Conservation (phyloP, 148 eudicot genomes). For the Chenopodium formosanum region DNA sequence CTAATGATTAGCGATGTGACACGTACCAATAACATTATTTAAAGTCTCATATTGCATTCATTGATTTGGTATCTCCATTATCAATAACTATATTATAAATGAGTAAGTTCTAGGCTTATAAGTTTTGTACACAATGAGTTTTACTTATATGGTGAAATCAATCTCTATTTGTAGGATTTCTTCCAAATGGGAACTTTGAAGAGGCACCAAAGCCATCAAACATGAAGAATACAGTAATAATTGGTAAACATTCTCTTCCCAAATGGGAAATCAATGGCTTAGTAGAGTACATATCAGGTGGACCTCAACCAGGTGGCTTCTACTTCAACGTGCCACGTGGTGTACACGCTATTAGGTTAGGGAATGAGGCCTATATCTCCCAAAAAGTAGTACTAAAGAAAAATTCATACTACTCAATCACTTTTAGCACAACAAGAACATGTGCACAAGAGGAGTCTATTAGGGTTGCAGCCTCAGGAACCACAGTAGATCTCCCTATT, state of each 20-base stretch:
- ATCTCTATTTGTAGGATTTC: constrained; percentile 40
- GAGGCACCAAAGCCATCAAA: constrained; percentile 49
- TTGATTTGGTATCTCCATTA: too few species aligned
- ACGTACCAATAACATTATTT: too few species aligned
- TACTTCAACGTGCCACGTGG: constrained; percentile 60
- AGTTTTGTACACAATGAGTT: too few species aligned
- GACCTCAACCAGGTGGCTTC: constrained; percentile 83
- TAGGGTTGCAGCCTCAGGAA: constrained; percentile 44
- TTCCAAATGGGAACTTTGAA: constrained; percentile 91
- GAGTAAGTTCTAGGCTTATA: too few species aligned
- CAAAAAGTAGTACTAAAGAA: constrained; percentile 45
- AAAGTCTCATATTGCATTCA: too few species aligned
- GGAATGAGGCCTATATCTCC: constrained; percentile 65
- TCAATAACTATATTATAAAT: too few species aligned
- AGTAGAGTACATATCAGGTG: constrained; percentile 81
- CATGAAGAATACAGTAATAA: constrained; percentile 56
- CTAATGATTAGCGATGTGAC: too few species aligned
- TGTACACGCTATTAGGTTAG: constrained; percentile 62
- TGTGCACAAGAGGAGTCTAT: constrained; percentile 88
- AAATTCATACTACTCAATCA: constrained; percentile 52
- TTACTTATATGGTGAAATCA: neutral
- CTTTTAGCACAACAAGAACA: constrained; percentile 77
- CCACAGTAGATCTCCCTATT: constrained; percentile 48
- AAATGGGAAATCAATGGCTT: constrained; percentile 76
- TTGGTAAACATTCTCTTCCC: constrained; percentile 63